Base-by-base conservation (phyloP, 2,329 filamentous ascomycete genomes). In the Parafenestella ontariensis region DNA sequence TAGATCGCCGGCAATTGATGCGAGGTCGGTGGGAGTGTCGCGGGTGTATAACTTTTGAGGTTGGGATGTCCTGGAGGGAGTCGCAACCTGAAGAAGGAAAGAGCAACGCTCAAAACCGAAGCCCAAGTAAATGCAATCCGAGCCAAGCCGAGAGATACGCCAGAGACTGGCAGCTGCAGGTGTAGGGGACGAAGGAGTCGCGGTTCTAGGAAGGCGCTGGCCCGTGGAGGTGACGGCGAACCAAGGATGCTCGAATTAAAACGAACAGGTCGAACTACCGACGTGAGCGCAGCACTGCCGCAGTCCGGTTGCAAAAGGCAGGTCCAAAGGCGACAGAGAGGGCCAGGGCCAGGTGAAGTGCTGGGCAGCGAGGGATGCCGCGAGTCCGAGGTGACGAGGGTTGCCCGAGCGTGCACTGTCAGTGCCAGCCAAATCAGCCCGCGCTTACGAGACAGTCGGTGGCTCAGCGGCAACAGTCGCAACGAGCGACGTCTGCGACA, bases 1-100 rank as follows among this genome's bases (percentile, higher is more conserved):
- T 75, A 76, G 72, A 71, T 75, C 72, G 73, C 68, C 70, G 61
- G 64, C 69, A 56, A 61, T 62, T 69, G 59, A 61, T 59, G 52
- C 44, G 53, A 49, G 42, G 48, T 52, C 49, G 59, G 52, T 44
- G 46, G 49, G 52, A 46, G 58, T 52, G 59, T 56, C 58, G 64
- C 53, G 48, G 57, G 54, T 51, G 55, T 57, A 52, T 39, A 34
- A 53, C 49, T 43, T 43, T 39, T 40, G 41, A 31, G 43, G 52
- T 41, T 31, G 43, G 43, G 39, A 29, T 24, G 51, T 45, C 57
- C 43, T 53, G 47, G 43, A 34, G 56, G 43, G 49, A 53, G 39
- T 26, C 26, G 29, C 37, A 40, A 41, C 46, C 39, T 21, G 48
- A 50, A 54, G 46, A 52, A 53, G 52, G 48, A 55, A 67, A 48